Evolutionary conservation across 1,139 yeast genomes (phyloP).

Genomic region (Suhomyces wounanorum): DNA sequence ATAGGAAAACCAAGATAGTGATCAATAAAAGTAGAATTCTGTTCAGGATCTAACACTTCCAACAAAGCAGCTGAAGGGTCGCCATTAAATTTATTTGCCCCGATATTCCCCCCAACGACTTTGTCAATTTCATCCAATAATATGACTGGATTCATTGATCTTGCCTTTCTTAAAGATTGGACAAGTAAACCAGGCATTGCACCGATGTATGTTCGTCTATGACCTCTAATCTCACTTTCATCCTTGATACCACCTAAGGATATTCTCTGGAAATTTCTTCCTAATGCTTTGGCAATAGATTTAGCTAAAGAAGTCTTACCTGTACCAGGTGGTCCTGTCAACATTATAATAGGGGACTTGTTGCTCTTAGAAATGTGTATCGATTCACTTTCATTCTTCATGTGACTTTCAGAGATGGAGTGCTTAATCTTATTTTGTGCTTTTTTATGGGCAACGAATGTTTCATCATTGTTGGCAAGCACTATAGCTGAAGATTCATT

Average conservation of each 20-base stretch:
- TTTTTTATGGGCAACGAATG: slow-evolving; percentile 28
- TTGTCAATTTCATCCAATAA: slow-evolving; percentile 89
- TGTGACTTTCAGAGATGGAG: slow-evolving; percentile 21
- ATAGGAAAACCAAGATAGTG: slow-evolving; percentile 88
- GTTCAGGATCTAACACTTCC: slow-evolving; percentile 92
- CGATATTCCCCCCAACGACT: slow-evolving; percentile 60
- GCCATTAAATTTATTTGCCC: slow-evolving; percentile 61
- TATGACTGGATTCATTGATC: slow-evolving; percentile 87
- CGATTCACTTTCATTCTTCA: slow-evolving; percentile 19
- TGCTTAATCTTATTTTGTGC: slow-evolving; percentile 30
- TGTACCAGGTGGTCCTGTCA: slow-evolving; percentile 95
- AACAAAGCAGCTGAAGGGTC: slow-evolving; percentile 91
- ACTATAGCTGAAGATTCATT: slow-evolving; percentile 25
- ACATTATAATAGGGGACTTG: slow-evolving; percentile 73
- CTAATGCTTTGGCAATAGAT: slow-evolving; percentile 79
- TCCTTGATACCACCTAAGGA: slow-evolving; percentile 89
- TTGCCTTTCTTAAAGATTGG: slow-evolving; percentile 76
- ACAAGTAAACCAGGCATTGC: slow-evolving; percentile 89
- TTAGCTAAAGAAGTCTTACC: slow-evolving; percentile 91
- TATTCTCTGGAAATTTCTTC: slow-evolving; percentile 78
- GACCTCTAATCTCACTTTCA: slow-evolving; percentile 91
- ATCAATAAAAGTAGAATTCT: slow-evolving; percentile 75
- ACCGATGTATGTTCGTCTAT: slow-evolving; percentile 89
- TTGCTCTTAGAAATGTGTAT: slow-evolving; percentile 37
- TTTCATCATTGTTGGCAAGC: slow-evolving; percentile 42